Evolutionary conservation across 2,329 filamentous ascomycete genomes (phyloP).

Genomic region (Colletotrichum limetticola): DNA sequence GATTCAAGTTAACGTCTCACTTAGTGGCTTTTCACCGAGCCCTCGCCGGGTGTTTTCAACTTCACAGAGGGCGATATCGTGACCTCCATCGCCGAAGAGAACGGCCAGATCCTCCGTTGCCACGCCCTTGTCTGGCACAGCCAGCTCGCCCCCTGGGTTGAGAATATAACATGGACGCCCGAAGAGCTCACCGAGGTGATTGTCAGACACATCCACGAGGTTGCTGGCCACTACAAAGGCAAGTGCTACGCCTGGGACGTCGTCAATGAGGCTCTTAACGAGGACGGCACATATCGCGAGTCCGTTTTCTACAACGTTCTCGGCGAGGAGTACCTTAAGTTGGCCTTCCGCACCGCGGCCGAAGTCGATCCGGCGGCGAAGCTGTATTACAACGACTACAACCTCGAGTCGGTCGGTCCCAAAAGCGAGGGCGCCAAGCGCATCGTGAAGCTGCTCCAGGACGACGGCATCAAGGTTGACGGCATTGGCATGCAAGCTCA

Average conservation of each 20-base stretch:
- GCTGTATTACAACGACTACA: slow-evolving; percentile 69
- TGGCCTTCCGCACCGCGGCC: slow-evolving; percentile 67
- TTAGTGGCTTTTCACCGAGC: slow-evolving; percentile 69
- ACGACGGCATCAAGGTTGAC: slow-evolving; percentile 66
- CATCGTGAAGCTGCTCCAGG: slow-evolving; percentile 57
- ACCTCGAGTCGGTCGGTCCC: slow-evolving; percentile 63
- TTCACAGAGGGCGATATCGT: slow-evolving; percentile 67
- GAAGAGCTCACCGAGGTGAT: slow-evolving; percentile 63
- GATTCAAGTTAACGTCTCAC: slow-evolving; percentile 7
- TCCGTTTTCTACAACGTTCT: slow-evolving; percentile 66
- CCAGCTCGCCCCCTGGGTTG: slow-evolving; percentile 51
- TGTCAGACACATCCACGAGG: slow-evolving; percentile 67
- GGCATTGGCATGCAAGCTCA: slow-evolving; percentile 72
- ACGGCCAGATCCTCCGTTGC: slow-evolving; percentile 64
- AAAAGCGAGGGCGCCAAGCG: slow-evolving; percentile 57
- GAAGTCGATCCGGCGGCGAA: slow-evolving; percentile 65
- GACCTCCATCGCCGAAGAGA: slow-evolving; percentile 52
- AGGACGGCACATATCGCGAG: slow-evolving; percentile 63
- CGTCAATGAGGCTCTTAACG: slow-evolving; percentile 71
- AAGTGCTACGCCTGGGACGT: slow-evolving; percentile 74
- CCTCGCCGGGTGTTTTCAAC: slow-evolving; percentile 67
- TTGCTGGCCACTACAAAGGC: slow-evolving; percentile 67
- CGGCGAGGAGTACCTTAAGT: slow-evolving; percentile 65
- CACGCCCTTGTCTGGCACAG: slow-evolving; percentile 64
- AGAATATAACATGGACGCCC: slow-evolving; percentile 61